A percentile compares a stretch with the other conserved stretches of the same genome.
phyloP scores from a whole-genome alignment of 2,329 filamentous ascomycete genomes.

The Alternaria sp. region DNA sequence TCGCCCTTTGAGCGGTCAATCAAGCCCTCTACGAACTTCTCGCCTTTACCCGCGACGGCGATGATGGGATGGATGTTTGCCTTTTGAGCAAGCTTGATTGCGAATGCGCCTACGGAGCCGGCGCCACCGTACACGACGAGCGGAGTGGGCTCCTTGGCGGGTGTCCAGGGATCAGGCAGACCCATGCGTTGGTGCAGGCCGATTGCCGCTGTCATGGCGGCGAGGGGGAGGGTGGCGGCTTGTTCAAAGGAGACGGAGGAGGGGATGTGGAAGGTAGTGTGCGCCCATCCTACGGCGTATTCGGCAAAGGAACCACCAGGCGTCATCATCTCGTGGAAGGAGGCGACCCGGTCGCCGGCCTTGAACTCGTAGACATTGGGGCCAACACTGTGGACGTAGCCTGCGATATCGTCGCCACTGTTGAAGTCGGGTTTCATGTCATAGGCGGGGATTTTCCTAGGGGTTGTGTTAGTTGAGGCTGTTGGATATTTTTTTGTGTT shows the following conservation, averaged over 20 bases:
- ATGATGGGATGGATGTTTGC: constrained; percentile 56
- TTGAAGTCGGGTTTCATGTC: constrained; percentile 47
- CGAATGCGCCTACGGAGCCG: constrained; percentile 53
- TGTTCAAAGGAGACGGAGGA: constrained; percentile 61
- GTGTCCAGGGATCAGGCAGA: constrained; percentile 54
- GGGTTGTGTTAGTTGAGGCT: too few relatives aligned
- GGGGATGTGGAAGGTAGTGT: constrained; percentile 67
- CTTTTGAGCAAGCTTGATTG: constrained; percentile 51
- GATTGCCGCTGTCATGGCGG: constrained; percentile 57
- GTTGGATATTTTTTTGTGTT: too few relatives aligned
- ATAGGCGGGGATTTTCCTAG: constrained; percentile 39
- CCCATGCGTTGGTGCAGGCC: constrained; percentile 56
- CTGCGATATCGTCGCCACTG: constrained; percentile 65
- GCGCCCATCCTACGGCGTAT: constrained; percentile 65
- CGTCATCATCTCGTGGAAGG: constrained; percentile 64
- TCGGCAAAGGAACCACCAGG: constrained; percentile 67
- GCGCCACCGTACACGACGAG: constrained; percentile 56
- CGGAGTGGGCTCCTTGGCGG: constrained; percentile 31
- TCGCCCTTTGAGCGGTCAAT: constrained; percentile 54
- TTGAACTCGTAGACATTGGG: constrained; percentile 66
- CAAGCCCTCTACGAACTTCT: constrained; percentile 48
- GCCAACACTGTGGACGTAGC: constrained; percentile 64
- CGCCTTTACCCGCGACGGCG: constrained; percentile 52
- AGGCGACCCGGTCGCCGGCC: constrained; percentile 65
- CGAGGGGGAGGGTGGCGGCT: constrained; percentile 57